Conservation (phyloP, 345 rosid genomes). For the Euphorbia lathyris region DNA sequence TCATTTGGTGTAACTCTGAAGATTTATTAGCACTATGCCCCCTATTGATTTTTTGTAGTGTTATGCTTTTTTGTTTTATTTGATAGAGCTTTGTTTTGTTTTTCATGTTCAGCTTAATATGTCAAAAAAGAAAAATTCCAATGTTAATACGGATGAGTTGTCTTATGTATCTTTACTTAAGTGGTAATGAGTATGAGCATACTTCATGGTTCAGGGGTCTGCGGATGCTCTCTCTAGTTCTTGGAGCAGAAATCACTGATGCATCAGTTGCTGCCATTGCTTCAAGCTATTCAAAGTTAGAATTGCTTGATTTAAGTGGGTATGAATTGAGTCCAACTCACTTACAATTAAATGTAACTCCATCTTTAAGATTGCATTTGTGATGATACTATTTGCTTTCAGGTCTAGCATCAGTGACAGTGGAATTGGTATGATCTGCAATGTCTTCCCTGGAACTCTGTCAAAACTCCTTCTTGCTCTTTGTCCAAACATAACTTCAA, state of each 20-base stretch:
- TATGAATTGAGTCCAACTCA: slow-evolving; percentile 39
- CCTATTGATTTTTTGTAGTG: neutral
- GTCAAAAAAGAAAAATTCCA: neutral
- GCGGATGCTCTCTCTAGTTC: slow-evolving; percentile 91
- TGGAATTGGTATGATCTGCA: slow-evolving; percentile 98
- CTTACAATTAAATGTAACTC: neutral
- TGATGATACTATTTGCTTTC: slow-evolving; percentile 27
- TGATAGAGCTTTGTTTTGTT: no score
- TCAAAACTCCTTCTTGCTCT: slow-evolving; percentile 84
- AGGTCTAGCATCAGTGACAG: slow-evolving; percentile 94
- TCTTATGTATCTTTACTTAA: neutral
- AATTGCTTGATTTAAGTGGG: slow-evolving; percentile 98
- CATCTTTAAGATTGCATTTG: slow-evolving; percentile 9
- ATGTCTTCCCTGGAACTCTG: slow-evolving; percentile 73
- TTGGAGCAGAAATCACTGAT: slow-evolving; percentile 87
- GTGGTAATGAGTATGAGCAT: slow-evolving; percentile 14
- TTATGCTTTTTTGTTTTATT: neutral
- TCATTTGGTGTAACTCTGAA: neutral
- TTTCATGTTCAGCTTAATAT: neutral
- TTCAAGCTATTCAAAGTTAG: slow-evolving; percentile 67
- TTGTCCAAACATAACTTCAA: slow-evolving; percentile 96
- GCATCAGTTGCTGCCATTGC: slow-evolving; percentile 94
- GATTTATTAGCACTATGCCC: neutral
- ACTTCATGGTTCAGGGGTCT: slow-evolving; percentile 47
- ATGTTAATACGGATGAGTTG: neutral